These are phyloP conservation scores for Glycine soja DNA, from an alignment of 306 rosid genomes.

Conservation along the genomic window DNA sequence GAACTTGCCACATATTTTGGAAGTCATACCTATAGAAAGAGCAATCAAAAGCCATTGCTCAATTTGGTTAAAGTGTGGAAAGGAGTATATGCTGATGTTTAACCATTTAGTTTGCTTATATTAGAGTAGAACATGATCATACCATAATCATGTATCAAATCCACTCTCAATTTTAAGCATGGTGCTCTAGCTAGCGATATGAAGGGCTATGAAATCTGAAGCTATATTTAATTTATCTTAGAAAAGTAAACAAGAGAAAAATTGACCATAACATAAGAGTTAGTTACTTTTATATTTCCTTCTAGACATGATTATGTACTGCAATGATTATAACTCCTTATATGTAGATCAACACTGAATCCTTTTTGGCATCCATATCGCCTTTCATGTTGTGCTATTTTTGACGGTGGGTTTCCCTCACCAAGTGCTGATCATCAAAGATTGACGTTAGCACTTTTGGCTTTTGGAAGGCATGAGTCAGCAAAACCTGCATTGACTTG, in stretches of 20 bases:
- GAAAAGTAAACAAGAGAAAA: constrained; percentile 7
- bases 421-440: constrained; percentile 44
- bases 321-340: constrained; percentile 55
- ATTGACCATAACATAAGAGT: constrained; percentile 17
- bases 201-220: constrained; percentile 16
- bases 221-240: constrained; percentile 10
- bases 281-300: not conserved
- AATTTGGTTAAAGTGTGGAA: constrained; percentile 38
- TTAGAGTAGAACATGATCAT: constrained; percentile 50
- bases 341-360: constrained; percentile 43
- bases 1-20: constrained; percentile 33
- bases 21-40: constrained; percentile 61
- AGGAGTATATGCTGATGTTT: constrained; percentile 38
- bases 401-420: constrained; percentile 42
- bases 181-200: constrained; percentile 16
- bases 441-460: constrained; percentile 46
- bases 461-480: constrained; percentile 47
- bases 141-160: constrained; percentile 51
- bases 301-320: constrained; percentile 35
- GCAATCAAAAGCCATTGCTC: constrained; percentile 32
- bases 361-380: constrained; percentile 39
- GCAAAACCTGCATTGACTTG: constrained; percentile 61
- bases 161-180: constrained; percentile 48
- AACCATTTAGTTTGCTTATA: constrained; percentile 42
- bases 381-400: constrained; percentile 40